Conservation (phyloP, 495 filamentous ascomycete species). For the Aspergillus cavernicola region DNA sequence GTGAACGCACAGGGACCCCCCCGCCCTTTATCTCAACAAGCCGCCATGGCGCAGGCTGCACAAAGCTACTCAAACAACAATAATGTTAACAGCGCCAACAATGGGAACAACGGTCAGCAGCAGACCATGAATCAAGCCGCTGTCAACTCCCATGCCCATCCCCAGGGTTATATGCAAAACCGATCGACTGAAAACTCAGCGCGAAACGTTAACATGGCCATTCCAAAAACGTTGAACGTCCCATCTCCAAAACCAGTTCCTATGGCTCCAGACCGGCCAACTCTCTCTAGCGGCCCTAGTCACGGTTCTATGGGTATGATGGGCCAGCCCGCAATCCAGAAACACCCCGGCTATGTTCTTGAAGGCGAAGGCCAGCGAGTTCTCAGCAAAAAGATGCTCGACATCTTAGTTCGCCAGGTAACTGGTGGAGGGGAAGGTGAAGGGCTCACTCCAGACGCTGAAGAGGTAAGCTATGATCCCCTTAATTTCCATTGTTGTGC, state of each 20-base stretch:
- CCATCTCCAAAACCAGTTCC: conserved; percentile 66
- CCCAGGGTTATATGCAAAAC: conserved; percentile 48
- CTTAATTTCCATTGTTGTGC: neutral
- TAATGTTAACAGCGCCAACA: conserved; percentile 23
- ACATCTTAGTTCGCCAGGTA: conserved; percentile 91
- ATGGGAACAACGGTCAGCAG: conserved; percentile 34
- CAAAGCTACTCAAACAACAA: conserved; percentile 52
- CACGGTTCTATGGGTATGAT: conserved; percentile 71
- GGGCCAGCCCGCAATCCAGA: conserved; percentile 79
- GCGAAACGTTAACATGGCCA: conserved; percentile 61
- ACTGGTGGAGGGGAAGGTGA: conserved; percentile 72
- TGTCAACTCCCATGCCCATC: conserved; percentile 47
- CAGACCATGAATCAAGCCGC: conserved; percentile 32
- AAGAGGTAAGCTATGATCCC: conserved; percentile 65
- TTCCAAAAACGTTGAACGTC: conserved; percentile 73
- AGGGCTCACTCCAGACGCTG: conserved; percentile 81
- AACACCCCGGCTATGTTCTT: conserved; percentile 74
- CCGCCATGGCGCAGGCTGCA: conserved; percentile 57
- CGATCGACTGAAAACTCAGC: conserved; percentile 44
- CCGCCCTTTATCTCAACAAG: conserved; percentile 59
- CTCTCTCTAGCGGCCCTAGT: conserved; percentile 69
- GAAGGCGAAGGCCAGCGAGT: conserved; percentile 88
- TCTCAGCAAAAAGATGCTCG: conserved; percentile 91
- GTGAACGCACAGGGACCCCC: conserved; percentile 47
- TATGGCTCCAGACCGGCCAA: conserved; percentile 70